phyloP scores from a whole-genome alignment of 2,329 filamentous ascomycete species.

The Berkeleyomyces basicola region DNA sequence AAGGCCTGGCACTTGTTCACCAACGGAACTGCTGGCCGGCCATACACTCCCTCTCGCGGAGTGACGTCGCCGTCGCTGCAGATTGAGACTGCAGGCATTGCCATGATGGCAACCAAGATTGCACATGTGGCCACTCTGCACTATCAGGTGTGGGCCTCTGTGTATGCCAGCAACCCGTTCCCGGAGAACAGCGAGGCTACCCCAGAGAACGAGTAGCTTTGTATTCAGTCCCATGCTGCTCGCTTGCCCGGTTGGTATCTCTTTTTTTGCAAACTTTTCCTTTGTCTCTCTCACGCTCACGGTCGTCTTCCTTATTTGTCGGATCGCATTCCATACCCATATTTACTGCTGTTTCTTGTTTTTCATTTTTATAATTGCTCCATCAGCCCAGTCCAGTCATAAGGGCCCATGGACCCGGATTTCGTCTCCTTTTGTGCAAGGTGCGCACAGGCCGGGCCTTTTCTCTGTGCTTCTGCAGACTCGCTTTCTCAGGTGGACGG shows the following conservation, averaged over 20 bases:
- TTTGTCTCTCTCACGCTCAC: conserved; percentile 3
- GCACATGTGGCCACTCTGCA: conserved; percentile 74
- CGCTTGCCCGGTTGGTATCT: neutral
- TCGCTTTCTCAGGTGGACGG: neutral
- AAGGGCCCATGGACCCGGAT: neutral
- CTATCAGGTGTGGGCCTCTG: conserved; percentile 72
- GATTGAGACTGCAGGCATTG: conserved; percentile 34
- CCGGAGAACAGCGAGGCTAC: neutral
- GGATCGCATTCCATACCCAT: neutral
- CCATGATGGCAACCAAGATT: conserved; percentile 58
- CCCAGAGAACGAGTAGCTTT: neutral
- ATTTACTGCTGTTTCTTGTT: conserved; percentile 1
- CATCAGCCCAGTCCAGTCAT: neutral
- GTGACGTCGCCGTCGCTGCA: conserved; percentile 24
- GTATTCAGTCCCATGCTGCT: neutral
- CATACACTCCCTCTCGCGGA: conserved; percentile 17
- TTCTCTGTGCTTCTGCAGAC: neutral
- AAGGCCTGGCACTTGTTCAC: conserved; percentile 28
- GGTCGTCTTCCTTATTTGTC: conserved; percentile 2
- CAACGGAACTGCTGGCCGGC: conserved; percentile 28
- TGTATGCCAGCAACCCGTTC: conserved; percentile 4
- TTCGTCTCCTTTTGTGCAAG: neutral
- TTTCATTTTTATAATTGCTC: conserved; percentile 4
- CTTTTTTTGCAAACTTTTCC: neutral
- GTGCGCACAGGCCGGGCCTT: neutral